Base-by-base conservation (phyloP, 768 basidiomycete genomes). In the Tulasnella sp. region DNA sequence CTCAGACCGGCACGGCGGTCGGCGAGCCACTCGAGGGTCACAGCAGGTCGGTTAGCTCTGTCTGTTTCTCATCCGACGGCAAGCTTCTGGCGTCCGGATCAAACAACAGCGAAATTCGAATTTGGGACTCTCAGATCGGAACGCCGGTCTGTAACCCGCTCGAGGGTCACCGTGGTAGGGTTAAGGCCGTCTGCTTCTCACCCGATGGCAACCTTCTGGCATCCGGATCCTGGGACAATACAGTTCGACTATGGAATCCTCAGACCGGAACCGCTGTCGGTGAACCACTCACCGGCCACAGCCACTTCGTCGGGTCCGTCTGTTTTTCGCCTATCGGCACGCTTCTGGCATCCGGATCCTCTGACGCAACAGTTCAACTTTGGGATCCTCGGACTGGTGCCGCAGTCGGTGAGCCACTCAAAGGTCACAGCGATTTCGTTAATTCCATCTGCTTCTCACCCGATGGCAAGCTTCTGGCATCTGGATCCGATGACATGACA, bases 371-470 rank as follows among this genome's bases (percentile, higher is more conserved):
- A 22, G n/a, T 67, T 22, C 25, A 14, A 36, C 25, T 67, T 67
- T 67, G 67, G 67, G 67, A 67, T 36, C 8, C 67, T 36, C 25
- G 25, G 36, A 29, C 67, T 22, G 67, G 67, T 8, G 36, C 8
- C 36, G 14, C 9, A 8, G n/a, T 67, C 36, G 25, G 67, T 17
- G n/a, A 25, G 19, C 37, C 40, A 39, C 67, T 71, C 14, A 36
- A 29, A 11, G 68, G 68, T 12, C 58, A 68, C 45, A 11, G 11
- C 39, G 45, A 31, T 31, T 22, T 7, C 25, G 22, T 75, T 15
- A 8, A 37, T n/a, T 29, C 8, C 29, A 31, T 75, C 7, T 22
- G 22, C n/a, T 75, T 75, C 39, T 75, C 74, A 37, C 74, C 74
- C n/a, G 74, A 75, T 38, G 74, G 74, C 19, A n/a, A 14, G 12